Evolutionary conservation across 176 grass and related monocot species (phyloP), one percentile per base, ranked within the genome.

Genomic region (Themeda triandra): DNA sequence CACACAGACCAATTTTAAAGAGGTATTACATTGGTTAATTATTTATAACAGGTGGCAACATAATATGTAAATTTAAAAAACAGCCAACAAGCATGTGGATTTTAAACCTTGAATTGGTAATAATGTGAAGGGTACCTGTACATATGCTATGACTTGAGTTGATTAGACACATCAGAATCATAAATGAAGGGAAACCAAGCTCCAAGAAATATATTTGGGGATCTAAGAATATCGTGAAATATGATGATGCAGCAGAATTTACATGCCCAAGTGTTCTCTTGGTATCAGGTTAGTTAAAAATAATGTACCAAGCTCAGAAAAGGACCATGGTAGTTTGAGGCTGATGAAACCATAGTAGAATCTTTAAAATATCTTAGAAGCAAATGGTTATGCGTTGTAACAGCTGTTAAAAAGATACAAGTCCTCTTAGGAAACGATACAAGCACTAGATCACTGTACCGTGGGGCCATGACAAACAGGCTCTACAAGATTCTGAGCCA

Each of bases 141-240:
- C 8, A 18, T 3, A 46, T 8, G 46, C 21, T 69, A 39, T 27
- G 21, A 76, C 18, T 39, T 39, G 56, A 36, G 62, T 23, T 35
- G 79, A 46, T 76, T 45, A 21, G 75, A 69, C 25, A 60, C 71
- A 87, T 63, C 58, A 46, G 35, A 54, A 81, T 27, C 36, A 69
- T 33, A 82, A 81, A 56, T 6, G 35, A 82, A 37, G 14, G 15
- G 25, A 54, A 44, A 32, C 10, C 60, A 42, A 82, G 36, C 9
- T 15, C 23, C 27, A 75, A 14, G 49, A 77, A 32, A 85, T 36
- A 54, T 39, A 80, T 27, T 56, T 71, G 49, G 78, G 12, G 32
- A 42, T 56, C 62, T 45, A 67, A 28, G 32, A 69, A 23, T 54
- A 75, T 76, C 9, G 27, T 45, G 36, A 77, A 77, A 69, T 82